phyloP scores from a whole-genome alignment of 371 early-diverging fungal genomes.

The Circinella minor region DNA sequence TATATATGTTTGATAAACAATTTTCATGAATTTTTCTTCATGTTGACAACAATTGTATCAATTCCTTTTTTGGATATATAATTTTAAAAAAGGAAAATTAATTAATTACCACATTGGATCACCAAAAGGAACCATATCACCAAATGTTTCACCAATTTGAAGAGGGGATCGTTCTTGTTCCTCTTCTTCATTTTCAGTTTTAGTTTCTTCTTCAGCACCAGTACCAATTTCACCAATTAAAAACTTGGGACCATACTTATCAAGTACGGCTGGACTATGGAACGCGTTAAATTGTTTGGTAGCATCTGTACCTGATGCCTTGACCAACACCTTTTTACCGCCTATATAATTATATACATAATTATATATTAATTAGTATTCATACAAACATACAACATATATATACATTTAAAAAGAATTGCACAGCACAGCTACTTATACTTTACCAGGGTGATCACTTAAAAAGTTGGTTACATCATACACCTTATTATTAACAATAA shows the following conservation, averaged over 20 bases:
- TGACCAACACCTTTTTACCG: conserved; percentile 73
- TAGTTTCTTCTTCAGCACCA: conserved; percentile 47
- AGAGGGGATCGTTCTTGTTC: conserved; percentile 26
- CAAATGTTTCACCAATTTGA: conserved; percentile 53
- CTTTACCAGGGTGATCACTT: conserved; percentile 67
- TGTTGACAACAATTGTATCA: not conserved
- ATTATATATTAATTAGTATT: not conserved
- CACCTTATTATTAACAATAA: conserved; percentile 80
- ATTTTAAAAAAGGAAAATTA: not conserved
- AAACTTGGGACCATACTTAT: conserved; percentile 61
- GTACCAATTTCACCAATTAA: conserved; percentile 65
- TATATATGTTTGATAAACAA: too few relatives aligned
- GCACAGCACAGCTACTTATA: not conserved
- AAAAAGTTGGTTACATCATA: conserved; percentile 87
- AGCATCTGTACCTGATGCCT: conserved; percentile 87
- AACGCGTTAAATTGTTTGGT: conserved; percentile 88
- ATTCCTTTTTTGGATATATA: not conserved
- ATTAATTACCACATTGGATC: conserved; percentile 76
- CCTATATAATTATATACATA: conserved; percentile 9
- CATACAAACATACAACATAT: not conserved
- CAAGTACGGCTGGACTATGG: conserved; percentile 69
- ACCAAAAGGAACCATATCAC: conserved; percentile 81
- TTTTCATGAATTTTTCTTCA: not conserved
- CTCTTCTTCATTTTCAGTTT: conserved; percentile 19
- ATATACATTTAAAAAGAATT: not conserved